Conservation (phyloP, 768 basidiomycete genomes). For the Trametes cingulata region DNA sequence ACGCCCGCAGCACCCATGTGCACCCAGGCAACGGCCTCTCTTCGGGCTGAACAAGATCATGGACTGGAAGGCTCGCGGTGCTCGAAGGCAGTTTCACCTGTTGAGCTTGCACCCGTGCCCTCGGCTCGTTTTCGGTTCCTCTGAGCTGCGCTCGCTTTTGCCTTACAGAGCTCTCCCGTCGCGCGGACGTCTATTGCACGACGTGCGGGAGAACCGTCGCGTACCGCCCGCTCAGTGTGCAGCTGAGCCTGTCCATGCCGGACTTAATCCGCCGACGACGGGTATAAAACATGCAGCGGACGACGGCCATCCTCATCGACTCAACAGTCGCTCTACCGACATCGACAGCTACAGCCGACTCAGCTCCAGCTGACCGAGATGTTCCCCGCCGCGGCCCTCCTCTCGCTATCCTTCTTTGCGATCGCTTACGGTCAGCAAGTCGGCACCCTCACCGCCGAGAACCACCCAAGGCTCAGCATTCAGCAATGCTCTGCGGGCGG, state of each 20-base stretch:
- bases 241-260: background rate
- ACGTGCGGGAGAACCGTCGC: constrained; percentile 2
- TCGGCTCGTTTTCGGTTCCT: constrained; percentile 13
- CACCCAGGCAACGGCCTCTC: constrained; percentile 8
- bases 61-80: background rate
- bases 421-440: constrained; percentile 52
- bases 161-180: background rate
- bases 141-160: background rate
- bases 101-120: background rate
- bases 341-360: background rate
- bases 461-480: constrained; percentile 48
- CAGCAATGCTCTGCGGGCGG: constrained; percentile 49
- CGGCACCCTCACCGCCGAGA: constrained; percentile 49
- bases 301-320: constrained; percentile 16
- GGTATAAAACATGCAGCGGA: constrained; percentile 3
- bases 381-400: constrained; percentile 33
- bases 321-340: constrained; percentile 16
- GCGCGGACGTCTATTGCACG: background rate
- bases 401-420: constrained; percentile 34
- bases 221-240: background rate
- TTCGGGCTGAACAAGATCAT: constrained; percentile 3
- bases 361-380: constrained; percentile 23
- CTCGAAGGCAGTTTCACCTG: background rate
- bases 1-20: constrained; percentile 7
- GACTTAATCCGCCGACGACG: constrained; percentile 6